phyloP scores from a whole-genome alignment of 805 yeast species.

The Lipomyces sp. region DNA sequence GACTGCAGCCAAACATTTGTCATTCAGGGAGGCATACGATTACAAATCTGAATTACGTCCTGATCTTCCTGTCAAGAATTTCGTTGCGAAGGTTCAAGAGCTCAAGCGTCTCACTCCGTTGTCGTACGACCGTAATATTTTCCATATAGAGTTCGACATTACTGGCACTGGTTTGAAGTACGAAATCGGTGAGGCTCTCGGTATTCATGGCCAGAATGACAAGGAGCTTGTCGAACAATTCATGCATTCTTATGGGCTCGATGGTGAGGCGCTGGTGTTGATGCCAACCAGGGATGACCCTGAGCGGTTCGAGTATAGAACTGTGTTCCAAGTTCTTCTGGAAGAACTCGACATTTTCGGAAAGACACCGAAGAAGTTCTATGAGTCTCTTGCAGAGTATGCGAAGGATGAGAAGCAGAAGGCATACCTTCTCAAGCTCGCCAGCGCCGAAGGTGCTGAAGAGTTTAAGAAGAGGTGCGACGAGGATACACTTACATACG shows the following conservation, averaged over 20 bases:
- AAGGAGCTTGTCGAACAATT: conserved; percentile 67
- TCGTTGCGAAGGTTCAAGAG: conserved; percentile 85
- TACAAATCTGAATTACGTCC: conserved; percentile 73
- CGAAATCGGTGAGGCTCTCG: conserved; percentile 95
- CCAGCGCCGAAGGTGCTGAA: conserved; percentile 79
- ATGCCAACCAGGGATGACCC: conserved; percentile 71
- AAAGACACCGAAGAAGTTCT: conserved; percentile 93
- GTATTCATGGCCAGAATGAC: conserved; percentile 89
- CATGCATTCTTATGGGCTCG: conserved; percentile 70
- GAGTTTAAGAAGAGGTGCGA: conserved; percentile 85
- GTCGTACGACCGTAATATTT: conserved; percentile 90
- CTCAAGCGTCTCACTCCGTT: conserved; percentile 89
- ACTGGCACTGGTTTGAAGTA: conserved; percentile 89
- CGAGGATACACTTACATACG: conserved; percentile 77
- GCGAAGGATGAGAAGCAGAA: conserved; percentile 74
- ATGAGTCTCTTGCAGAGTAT: conserved; percentile 75
- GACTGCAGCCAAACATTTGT: conserved; percentile 69
- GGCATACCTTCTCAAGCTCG: conserved; percentile 63
- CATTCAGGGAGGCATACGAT: conserved; percentile 80
- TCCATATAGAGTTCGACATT: conserved; percentile 93
- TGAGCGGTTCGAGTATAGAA: conserved; percentile 66
- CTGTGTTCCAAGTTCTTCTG: conserved; percentile 76
- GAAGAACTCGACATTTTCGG: conserved; percentile 90
- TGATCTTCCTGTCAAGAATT: conserved; percentile 83
- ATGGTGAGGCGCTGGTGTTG: conserved; percentile 69